Evolutionary conservation across 345 rosid species (phyloP).

Genomic region (Eucalyptus cloeziana): DNA sequence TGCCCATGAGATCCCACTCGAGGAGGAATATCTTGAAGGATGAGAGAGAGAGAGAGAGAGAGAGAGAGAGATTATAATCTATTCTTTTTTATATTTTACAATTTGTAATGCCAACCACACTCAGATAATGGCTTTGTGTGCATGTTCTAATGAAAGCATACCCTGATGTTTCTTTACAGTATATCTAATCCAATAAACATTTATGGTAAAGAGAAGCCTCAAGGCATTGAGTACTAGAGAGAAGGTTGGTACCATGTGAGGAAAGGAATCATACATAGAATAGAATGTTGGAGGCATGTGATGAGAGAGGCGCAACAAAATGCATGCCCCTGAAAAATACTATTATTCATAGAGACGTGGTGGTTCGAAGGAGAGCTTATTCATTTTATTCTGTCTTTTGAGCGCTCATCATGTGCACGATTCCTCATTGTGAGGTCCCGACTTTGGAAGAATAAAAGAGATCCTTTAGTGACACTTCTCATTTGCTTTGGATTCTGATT

Average conservation of each 20-base stretch:
- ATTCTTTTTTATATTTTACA: neutral
- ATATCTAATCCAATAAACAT: neutral
- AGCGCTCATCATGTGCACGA: neutral
- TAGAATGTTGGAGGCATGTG: neutral
- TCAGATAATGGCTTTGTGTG: neutral
- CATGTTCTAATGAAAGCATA: neutral
- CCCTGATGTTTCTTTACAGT: neutral
- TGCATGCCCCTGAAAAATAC: neutral
- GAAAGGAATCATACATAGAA: neutral
- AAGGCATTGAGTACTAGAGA: neutral
- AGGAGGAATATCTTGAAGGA: neutral
- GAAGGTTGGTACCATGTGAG: neutral
- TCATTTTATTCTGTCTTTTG: neutral
- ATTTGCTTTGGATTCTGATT: neutral
- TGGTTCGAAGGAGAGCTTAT: neutral
- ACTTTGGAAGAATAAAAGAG: neutral
- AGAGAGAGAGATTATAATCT: neutral
- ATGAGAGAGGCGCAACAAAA: neutral
- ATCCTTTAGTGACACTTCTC: neutral
- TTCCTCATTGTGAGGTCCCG: neutral
- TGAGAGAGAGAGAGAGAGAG: neutral
- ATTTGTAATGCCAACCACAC: neutral
- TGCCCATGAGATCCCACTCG: neutral
- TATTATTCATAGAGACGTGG: neutral
- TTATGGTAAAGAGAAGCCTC: neutral